These are phyloP conservation scores for Stephanocyclus meneghinianus DNA, from an alignment of 352 stramenopile species.

Conservation along the genomic window DNA sequence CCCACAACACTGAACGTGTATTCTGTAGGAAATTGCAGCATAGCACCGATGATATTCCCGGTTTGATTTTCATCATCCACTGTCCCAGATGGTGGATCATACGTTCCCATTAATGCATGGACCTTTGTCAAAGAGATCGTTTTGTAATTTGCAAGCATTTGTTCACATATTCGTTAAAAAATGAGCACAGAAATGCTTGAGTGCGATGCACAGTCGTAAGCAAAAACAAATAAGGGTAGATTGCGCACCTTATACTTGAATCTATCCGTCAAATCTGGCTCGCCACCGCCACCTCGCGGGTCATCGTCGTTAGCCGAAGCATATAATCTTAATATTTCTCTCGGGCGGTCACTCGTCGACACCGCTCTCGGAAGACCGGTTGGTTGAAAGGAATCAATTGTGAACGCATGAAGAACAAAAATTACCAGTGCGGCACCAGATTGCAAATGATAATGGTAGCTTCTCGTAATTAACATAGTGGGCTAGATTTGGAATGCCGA, in stretches of 20 bases:
- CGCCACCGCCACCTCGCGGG: slow-evolving; percentile 19
- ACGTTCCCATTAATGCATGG: slow-evolving; percentile 73
- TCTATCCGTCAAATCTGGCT: slow-evolving; percentile 63
- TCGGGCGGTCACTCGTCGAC: too few relatives aligned
- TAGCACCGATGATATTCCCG: slow-evolving; percentile 68
- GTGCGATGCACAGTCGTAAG: not conserved
- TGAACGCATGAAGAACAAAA: not conserved
- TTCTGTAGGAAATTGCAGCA: slow-evolving; percentile 65
- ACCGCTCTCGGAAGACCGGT: not conserved
- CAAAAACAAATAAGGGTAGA: not conserved
- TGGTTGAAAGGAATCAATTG: not conserved
- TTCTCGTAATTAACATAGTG: not conserved
- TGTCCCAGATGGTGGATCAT: slow-evolving; percentile 49
- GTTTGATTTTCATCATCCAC: slow-evolving; percentile 64
- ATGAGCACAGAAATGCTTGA: not conserved
- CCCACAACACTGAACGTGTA: slow-evolving; percentile 74
- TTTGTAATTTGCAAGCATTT: not conserved
- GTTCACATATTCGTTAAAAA: not conserved
- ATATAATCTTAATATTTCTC: not conserved
- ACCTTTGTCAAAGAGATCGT: slow-evolving; percentile 18
- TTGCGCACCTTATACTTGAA: slow-evolving; percentile 76
- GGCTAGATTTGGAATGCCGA: not conserved
- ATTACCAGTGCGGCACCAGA: not conserved
- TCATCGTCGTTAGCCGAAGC: not conserved
- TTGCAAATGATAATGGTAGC: not conserved